A percentile compares a stretch with the other conserved stretches of the same genome.
Conservation (phyloP, 2,329 filamentous ascomycete species). For the Apiospora sp. region DNA sequence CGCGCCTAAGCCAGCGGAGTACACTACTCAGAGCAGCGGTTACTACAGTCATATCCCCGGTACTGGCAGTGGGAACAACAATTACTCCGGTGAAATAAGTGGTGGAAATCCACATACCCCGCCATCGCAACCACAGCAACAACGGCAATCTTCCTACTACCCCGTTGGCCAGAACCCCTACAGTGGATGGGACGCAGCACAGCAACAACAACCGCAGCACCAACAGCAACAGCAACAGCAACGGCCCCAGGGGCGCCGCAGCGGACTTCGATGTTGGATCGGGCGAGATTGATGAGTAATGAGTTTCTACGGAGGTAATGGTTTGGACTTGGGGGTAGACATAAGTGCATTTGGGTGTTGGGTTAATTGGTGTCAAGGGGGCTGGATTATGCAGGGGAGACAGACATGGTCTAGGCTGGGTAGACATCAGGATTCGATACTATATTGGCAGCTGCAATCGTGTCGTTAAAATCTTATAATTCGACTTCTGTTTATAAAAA, state of each 20-base stretch:
- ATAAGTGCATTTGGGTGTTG: no score
- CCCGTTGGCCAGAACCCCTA: not conserved
- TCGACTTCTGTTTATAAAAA: no score
- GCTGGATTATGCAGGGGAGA: no score
- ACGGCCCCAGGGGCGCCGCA: not conserved
- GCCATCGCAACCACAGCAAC: not conserved
- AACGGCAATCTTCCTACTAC: not conserved
- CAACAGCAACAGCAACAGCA: not conserved
- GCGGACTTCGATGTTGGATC: not conserved
- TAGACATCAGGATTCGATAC: no score
- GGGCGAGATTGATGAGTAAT: not conserved
- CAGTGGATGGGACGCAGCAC: not conserved
- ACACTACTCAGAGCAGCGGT: not conserved
- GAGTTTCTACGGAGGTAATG: not conserved
- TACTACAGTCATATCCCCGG: not conserved
- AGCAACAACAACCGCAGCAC: not conserved
- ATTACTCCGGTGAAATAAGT: no score
- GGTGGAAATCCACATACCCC: not conserved
- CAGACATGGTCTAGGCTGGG: no score
- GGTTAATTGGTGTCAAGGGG: no score
- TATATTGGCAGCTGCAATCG: no score
- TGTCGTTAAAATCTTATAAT: no score
- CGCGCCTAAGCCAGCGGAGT: not conserved
- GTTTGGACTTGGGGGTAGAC: not conserved
- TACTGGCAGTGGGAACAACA: not conserved